phyloP scores from a whole-genome alignment of 2,329 filamentous ascomycete genomes.

The Aspergillus fijiensis region DNA sequence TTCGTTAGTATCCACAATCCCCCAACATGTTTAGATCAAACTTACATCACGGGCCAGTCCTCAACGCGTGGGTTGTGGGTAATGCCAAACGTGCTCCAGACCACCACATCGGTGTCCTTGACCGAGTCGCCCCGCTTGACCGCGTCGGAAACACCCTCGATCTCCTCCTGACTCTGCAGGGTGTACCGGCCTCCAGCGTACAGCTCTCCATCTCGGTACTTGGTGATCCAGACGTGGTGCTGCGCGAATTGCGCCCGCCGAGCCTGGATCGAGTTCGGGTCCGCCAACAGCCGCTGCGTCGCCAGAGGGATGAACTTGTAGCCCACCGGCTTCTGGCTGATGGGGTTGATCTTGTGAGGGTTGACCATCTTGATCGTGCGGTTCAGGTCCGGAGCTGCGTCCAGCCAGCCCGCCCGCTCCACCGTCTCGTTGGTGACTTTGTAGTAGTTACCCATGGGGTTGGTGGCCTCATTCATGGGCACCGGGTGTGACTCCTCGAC shows the following conservation, averaged over 20 bases:
- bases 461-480: slow-evolving; percentile 52
- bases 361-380: slow-evolving; percentile 61
- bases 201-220: slow-evolving; percentile 52
- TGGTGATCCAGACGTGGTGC: slow-evolving; percentile 57
- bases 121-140: slow-evolving; percentile 35
- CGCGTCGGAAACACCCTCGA: slow-evolving; percentile 35
- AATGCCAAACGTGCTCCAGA: slow-evolving; percentile 47
- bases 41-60: slow-evolving; percentile 47
- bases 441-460: slow-evolving; percentile 56
- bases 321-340: slow-evolving; percentile 54
- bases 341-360: slow-evolving; percentile 50
- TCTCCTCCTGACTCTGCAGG: slow-evolving; percentile 49
- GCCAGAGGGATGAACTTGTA: slow-evolving; percentile 58
- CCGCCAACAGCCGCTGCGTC: slow-evolving; percentile 59
- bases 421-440: slow-evolving; percentile 49
- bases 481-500: slow-evolving; percentile 61
- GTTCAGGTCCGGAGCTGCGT: slow-evolving; percentile 44
- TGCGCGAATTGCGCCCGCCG: slow-evolving; percentile 56
- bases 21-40: not conserved
- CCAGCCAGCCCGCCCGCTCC: slow-evolving; percentile 49
- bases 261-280: slow-evolving; percentile 52
- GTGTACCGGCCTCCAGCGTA: slow-evolving; percentile 58
- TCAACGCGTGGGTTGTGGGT: slow-evolving; percentile 48
- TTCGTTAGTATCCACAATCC: slow-evolving; percentile 10
- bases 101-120: slow-evolving; percentile 43